Base-by-base conservation (phyloP, 2,329 filamentous ascomycete species). In the Amesomyces nigricolor region DNA sequence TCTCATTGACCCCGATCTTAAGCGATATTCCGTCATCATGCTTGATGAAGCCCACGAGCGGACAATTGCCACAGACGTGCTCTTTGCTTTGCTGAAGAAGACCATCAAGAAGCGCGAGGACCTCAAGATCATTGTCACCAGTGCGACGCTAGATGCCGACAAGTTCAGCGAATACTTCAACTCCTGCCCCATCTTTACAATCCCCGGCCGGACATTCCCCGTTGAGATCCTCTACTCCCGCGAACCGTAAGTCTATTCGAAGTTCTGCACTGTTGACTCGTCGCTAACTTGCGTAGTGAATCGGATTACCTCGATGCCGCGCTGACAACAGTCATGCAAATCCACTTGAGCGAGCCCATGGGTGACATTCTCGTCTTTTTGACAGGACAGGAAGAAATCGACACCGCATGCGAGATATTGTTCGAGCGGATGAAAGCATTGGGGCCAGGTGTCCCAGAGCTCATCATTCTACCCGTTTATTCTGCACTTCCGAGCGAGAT, bases 101-200 rank as follows among this genome's bases (percentile, higher is more conserved):
- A 92, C 94, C 0, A 71, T 96, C 17, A 91, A 91, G 70, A 79
- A 88, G 61, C 79, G 94, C 48, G 85, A 88, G 0, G 94, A 99
- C 66, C 77, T 99, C 62, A 95, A 96, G 70, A 77, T 99, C 45
- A 97, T 99, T 65, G 91, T 97, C 58, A 99, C 95, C 2, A 96
- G 91, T 13, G 94, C 94, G 1, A 99, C 94, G 0, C 79, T 99
- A 4, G 92, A 99, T 68, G 94, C 94, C 7, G 94, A 97, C 68
- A 97, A 97, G 69, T 99, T 99, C 70, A 96, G 90, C 0, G 83
- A 88, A 48, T 99, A 97, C 70, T 99, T 99, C 69, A 90, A 96
- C 72, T 85, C 91, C 59, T 96, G 91, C 51, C 94, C 95, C 0
- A 97, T 99, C 66, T 95, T 99, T 67, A 94, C 90, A 0, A 97